These are phyloP conservation scores for Alternaria sp. DNA, from an alignment of 2,329 filamentous ascomycete genomes.

Conservation along the genomic window DNA sequence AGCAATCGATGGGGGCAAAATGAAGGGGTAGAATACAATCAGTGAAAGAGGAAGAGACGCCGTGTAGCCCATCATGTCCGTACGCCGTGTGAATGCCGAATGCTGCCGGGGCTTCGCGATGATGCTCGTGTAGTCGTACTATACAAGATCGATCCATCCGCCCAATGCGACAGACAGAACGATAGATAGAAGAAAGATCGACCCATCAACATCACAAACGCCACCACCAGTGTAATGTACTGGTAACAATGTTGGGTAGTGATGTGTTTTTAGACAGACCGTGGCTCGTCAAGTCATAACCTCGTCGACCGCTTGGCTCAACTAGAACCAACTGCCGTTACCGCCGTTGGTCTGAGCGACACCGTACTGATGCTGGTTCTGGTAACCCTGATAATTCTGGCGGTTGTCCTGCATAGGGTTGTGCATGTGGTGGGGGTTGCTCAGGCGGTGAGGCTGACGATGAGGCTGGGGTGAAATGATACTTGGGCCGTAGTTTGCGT, in stretches of 20 bases:
- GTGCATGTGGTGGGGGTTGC: slow-evolving; percentile 49
- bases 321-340: slow-evolving; percentile 18
- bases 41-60: slow-evolving; percentile 16
- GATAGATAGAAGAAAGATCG: slow-evolving; percentile 37
- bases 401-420: slow-evolving; percentile 50
- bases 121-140: slow-evolving; percentile 47
- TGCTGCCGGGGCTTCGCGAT: slow-evolving; percentile 41
- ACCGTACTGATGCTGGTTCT: slow-evolving; percentile 52
- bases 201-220: slow-evolving; percentile 21
- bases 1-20: slow-evolving; percentile 17
- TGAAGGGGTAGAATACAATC: slow-evolving; percentile 22
- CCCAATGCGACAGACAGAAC: slow-evolving; percentile 33
- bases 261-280: slow-evolving; percentile 34
- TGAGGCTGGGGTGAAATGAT: slow-evolving; percentile 48
- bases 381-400: slow-evolving; percentile 44
- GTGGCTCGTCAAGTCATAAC: slow-evolving; percentile 62
- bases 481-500: slow-evolving; percentile 45
- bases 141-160: slow-evolving; percentile 45
- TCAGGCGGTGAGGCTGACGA: slow-evolving; percentile 47
- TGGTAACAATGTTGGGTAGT: slow-evolving; percentile 32
- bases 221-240: slow-evolving; percentile 30
- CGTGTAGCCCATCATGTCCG: slow-evolving; percentile 19
- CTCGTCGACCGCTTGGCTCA: slow-evolving; percentile 49
- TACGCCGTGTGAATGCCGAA: slow-evolving; percentile 46
- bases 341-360: slow-evolving; percentile 23